Conservation (phyloP, 306 rosid species). For the Herpetospermum pedunculosum region DNA sequence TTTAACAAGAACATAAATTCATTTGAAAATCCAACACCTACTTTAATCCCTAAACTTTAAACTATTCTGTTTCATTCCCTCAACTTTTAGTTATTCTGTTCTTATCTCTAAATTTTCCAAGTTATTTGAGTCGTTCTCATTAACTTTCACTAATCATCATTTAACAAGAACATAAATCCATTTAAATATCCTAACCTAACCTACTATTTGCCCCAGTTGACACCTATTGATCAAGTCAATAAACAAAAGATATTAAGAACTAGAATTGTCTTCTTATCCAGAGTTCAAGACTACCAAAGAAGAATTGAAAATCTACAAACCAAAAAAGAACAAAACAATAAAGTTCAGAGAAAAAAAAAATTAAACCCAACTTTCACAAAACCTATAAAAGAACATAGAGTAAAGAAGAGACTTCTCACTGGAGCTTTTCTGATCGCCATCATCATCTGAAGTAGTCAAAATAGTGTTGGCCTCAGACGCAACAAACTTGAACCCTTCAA, state of each 20-base stretch:
- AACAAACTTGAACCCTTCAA: constrained; percentile 45
- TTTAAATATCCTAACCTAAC: neutral
- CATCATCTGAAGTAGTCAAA: constrained; percentile 45
- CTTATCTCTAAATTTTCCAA: neutral
- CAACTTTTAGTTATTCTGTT: neutral
- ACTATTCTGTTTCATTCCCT: neutral
- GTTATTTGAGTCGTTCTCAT: neutral
- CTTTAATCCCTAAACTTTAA: neutral
- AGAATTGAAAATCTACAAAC: neutral
- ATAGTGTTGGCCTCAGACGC: constrained; percentile 25
- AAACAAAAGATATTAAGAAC: neutral
- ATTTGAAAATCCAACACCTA: neutral
- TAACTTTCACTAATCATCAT: neutral
- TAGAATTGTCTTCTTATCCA: neutral
- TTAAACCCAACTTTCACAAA: neutral
- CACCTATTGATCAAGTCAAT: neutral
- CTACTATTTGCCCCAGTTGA: neutral
- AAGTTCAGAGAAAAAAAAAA: neutral
- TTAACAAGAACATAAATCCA: neutral
- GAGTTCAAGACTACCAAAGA: neutral
- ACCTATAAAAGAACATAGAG: neutral
- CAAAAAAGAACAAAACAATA: neutral
- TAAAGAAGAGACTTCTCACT: constrained; percentile 20
- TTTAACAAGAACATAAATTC: neutral
- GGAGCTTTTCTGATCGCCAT: constrained; percentile 33